These are phyloP conservation scores for Neoboletus subvelutipes DNA, from an alignment of 768 basidiomycete species.

Conservation along the genomic window DNA sequence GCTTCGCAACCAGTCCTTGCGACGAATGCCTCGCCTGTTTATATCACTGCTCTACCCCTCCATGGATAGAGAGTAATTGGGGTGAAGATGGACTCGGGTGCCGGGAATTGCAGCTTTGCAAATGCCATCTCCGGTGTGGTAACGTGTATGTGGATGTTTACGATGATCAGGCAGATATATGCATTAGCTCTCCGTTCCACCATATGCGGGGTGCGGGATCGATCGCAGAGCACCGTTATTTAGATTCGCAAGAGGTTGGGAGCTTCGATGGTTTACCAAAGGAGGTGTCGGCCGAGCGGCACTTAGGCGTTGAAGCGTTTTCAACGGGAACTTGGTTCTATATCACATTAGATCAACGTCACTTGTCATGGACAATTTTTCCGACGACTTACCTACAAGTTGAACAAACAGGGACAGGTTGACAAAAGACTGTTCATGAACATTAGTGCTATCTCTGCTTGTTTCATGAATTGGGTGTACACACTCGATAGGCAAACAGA, in stretches of 20 bases:
- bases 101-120: background rate
- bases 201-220: slow-evolving; percentile 16
- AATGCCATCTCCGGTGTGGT: background rate
- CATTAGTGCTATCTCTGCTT: slow-evolving; percentile 8
- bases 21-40: slow-evolving; percentile 42
- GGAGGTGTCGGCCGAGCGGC: slow-evolving; percentile 49
- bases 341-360: slow-evolving; percentile 2
- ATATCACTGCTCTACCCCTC: slow-evolving; percentile 54
- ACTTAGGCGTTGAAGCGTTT: slow-evolving; percentile 82
- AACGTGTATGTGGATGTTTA: background rate
- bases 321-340: slow-evolving; percentile 94
- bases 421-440: slow-evolving; percentile 74
- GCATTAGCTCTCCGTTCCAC: slow-evolving; percentile 18
- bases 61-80: slow-evolving; percentile 16
- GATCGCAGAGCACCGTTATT: slow-evolving; percentile 30
- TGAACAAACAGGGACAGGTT: slow-evolving; percentile 89
- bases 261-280: slow-evolving; percentile 29
- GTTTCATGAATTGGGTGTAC: slow-evolving; percentile 28
- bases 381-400: slow-evolving; percentile 76
- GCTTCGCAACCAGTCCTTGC: background rate
- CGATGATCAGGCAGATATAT: background rate
- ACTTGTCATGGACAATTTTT: background rate
- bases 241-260: slow-evolving; percentile 34
- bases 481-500: slow-evolving; percentile 96
- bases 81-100: background rate